Conservation (phyloP, 306 rosid species). For the Citrullus amarus region DNA sequence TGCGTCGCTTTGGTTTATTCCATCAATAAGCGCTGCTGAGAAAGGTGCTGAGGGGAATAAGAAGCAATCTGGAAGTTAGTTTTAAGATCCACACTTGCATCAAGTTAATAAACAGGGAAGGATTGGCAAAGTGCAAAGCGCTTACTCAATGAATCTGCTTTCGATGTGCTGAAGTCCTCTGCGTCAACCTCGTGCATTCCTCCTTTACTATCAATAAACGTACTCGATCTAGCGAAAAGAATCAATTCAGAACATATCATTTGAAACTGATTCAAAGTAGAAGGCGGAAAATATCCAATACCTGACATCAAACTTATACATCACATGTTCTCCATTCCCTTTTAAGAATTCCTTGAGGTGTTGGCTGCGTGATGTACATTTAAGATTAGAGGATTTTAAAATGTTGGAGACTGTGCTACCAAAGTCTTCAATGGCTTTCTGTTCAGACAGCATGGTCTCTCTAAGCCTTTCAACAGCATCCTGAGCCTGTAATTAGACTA, state of each 20-base stretch:
- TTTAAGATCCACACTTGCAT: too few relatives aligned
- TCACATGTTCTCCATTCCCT: slow-evolving; percentile 28
- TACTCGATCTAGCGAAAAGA: slow-evolving; percentile 44
- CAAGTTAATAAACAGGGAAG: not conserved
- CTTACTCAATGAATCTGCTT: slow-evolving; percentile 65
- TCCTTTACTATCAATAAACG: slow-evolving; percentile 45
- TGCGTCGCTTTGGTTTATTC: slow-evolving; percentile 64
- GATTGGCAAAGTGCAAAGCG: not conserved
- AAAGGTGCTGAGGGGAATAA: slow-evolving; percentile 43
- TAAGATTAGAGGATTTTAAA: slow-evolving; percentile 47
- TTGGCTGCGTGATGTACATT: slow-evolving; percentile 39
- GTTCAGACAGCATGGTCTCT: slow-evolving; percentile 48
- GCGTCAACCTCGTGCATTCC: slow-evolving; percentile 43
- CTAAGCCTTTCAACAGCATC: slow-evolving; percentile 44
- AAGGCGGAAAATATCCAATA: slow-evolving; percentile 3
- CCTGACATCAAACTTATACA: slow-evolving; percentile 65
- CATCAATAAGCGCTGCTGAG: slow-evolving; percentile 62
- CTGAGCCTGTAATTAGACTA: slow-evolving; percentile 38
- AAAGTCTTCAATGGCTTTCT: slow-evolving; percentile 32
- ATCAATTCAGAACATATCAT: not conserved
- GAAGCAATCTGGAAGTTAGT: not conserved
- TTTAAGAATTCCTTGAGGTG: slow-evolving; percentile 50
- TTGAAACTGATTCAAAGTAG: not conserved
- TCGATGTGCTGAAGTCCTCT: slow-evolving; percentile 44
- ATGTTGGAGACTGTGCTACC: slow-evolving; percentile 64